Conservation (phyloP, 2,329 filamentous ascomycete genomes). For the Arthrinium phaeospermum region DNA sequence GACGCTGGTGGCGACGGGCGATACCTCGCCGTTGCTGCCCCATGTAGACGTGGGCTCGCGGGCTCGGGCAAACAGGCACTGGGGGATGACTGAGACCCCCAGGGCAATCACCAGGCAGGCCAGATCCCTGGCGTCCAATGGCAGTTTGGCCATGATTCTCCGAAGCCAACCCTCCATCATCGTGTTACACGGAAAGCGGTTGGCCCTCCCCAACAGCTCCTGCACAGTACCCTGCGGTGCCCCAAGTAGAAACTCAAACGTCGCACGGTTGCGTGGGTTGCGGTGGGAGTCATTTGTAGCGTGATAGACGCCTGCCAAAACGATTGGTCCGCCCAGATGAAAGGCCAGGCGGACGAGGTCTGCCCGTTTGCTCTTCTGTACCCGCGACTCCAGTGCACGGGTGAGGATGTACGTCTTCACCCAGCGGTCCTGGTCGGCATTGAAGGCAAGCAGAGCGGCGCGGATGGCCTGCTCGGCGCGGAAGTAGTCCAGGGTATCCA, state of each 20-base stretch:
- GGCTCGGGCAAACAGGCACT: conserved; percentile 1
- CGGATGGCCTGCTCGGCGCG: neutral
- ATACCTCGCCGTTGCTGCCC: neutral
- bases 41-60: neutral
- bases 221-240: neutral
- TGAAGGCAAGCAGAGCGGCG: neutral
- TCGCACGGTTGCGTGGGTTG: neutral
- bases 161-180: neutral
- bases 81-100: neutral
- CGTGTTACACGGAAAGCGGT: neutral
- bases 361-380: neutral
- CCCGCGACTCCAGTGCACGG: neutral
- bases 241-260: neutral
- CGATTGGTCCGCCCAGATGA: neutral
- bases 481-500: neutral
- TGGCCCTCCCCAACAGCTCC: neutral
- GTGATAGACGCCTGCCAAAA: neutral
- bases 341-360: neutral
- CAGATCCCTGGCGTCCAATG: neutral
- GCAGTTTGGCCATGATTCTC: neutral
- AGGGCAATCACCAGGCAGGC: conserved; percentile 4
- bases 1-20: neutral
- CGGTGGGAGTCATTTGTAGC: neutral
- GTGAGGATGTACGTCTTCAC: neutral
- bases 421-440: neutral